Evolutionary conservation across 768 basidiomycete genomes (phyloP).

Genomic region (Xerocomus spinulosus): DNA sequence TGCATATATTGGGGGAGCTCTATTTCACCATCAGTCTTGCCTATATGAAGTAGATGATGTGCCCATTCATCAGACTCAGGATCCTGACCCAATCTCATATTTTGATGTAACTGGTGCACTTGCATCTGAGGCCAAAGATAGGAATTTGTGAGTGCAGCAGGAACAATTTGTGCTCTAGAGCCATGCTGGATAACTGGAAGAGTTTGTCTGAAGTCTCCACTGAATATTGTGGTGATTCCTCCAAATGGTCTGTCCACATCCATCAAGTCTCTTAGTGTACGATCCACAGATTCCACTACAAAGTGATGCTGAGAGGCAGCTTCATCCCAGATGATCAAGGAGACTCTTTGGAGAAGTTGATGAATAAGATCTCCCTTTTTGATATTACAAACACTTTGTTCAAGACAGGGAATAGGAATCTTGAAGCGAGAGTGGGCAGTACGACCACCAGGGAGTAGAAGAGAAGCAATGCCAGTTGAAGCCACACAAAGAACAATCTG

Average conservation of each 20-base stretch:
- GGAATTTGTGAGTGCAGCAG: conserved; percentile 33
- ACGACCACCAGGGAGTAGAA: not conserved
- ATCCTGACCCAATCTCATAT: conserved; percentile 12
- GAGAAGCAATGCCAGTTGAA: conserved; percentile 35
- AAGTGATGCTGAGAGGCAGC: not conserved
- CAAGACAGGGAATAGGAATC: not conserved
- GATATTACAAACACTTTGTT: not conserved
- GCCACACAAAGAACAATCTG: conserved; percentile 44
- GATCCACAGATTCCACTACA: not conserved
- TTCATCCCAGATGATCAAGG: not conserved
- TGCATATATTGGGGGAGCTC: conserved; percentile 28
- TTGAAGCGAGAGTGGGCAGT: conserved; percentile 16
- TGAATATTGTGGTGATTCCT: not conserved
- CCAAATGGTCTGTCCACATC: not conserved
- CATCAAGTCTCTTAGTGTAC: not conserved
- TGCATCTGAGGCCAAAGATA: conserved; percentile 34
- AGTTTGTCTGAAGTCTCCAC: not conserved
- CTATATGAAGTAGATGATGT: conserved; percentile 9
- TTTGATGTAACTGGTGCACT: conserved; percentile 17
- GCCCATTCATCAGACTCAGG: conserved; percentile 31
- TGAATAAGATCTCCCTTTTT: not conserved
- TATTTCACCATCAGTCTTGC: conserved; percentile 17
- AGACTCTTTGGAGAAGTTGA: not conserved
- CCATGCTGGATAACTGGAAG: conserved; percentile 39
- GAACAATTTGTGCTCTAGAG: conserved; percentile 35